Evolutionary conservation across 257 asterid genomes (phyloP).

Genomic region (Gardenia jasminoides): DNA sequence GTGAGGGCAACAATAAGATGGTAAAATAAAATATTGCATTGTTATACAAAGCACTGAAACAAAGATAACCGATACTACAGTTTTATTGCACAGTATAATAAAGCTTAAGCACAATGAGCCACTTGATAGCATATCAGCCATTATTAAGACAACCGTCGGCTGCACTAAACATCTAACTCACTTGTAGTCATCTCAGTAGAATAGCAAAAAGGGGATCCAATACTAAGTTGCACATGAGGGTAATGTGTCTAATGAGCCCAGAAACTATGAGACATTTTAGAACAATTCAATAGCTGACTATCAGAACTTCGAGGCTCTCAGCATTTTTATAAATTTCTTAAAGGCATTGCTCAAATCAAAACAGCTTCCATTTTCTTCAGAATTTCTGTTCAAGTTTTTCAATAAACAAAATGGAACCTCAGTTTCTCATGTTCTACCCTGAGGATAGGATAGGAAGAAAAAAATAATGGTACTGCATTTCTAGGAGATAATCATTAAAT

Average conservation of each 20-base stretch:
- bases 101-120: background rate
- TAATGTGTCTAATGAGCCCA: background rate
- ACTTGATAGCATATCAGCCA: background rate
- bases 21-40: conserved; percentile 3
- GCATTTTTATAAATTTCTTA: background rate
- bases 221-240: background rate
- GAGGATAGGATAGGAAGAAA: background rate
- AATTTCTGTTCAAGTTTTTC: background rate
- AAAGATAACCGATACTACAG: too few species aligned
- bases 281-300: background rate
- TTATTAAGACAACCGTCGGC: background rate
- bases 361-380: background rate
- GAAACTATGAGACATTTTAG: background rate
- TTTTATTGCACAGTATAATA: background rate
- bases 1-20: background rate
- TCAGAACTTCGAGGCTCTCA: background rate
- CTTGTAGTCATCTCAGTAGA: background rate
- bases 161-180: background rate
- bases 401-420: background rate
- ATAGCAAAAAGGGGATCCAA: background rate
- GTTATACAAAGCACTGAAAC: background rate
- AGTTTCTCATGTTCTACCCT: background rate
- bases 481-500: background rate
- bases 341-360: background rate
- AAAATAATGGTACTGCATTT: background rate